Conservation (phyloP, 306 rosid species). For the Lathyrus aphaca region DNA sequence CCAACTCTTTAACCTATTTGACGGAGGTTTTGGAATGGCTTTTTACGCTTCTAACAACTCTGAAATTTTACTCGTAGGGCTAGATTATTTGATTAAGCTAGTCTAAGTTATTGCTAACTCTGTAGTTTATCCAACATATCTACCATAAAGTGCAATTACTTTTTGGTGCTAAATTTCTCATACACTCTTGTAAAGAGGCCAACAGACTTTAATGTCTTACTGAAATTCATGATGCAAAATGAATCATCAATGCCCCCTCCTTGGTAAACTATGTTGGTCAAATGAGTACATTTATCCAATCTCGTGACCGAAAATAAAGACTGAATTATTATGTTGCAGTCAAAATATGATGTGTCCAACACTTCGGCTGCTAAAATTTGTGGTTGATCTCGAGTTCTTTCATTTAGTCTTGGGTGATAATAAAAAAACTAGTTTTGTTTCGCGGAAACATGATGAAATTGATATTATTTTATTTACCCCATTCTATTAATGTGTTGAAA, state of each 20-base stretch:
- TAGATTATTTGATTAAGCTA: constrained; percentile 26
- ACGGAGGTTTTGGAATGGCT: constrained; percentile 15
- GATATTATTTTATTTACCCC: constrained; percentile 13
- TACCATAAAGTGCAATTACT: background rate
- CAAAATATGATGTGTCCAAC: background rate
- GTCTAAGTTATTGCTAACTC: constrained; percentile 1
- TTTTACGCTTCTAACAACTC: constrained; percentile 2
- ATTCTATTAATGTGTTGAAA: constrained; percentile 15
- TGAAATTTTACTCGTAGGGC: constrained; percentile 20
- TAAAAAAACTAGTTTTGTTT: constrained; percentile 18
- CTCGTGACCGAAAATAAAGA: constrained; percentile 1
- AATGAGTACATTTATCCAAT: background rate
- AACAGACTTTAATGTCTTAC: constrained; percentile 10
- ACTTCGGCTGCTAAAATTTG: constrained; percentile 20
- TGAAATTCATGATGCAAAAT: background rate
- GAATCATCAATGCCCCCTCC: background rate
- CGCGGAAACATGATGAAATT: background rate
- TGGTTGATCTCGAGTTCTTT: constrained; percentile 26
- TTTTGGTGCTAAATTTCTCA: background rate
- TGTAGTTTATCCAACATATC: constrained; percentile 1
- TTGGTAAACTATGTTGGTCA: background rate
- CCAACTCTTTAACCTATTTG: constrained; percentile 26
- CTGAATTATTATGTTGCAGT: background rate
- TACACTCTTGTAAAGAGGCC: background rate
- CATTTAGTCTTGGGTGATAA: constrained; percentile 6